Evolutionary conservation across 306 rosid genomes (phyloP).

Genomic region (Dalbergia cultrata): DNA sequence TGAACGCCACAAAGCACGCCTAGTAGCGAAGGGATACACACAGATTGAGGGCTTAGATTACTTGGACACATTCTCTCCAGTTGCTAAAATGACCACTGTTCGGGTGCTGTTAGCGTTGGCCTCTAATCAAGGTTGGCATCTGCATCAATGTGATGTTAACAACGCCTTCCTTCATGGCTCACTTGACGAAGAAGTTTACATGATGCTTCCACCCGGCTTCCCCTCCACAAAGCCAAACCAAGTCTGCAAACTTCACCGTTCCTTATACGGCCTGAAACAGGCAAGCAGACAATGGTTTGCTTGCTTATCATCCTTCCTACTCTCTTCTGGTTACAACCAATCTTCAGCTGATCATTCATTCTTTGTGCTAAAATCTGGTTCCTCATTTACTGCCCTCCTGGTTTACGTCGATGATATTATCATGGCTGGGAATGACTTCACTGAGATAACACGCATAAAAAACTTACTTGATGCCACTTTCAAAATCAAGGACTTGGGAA

Average conservation of each 20-base stretch:
- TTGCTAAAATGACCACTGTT: not conserved
- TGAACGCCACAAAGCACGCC: too few relatives aligned
- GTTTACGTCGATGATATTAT: not conserved
- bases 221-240: not conserved
- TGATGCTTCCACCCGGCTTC: not conserved
- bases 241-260: not conserved
- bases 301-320: not conserved
- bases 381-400: not conserved
- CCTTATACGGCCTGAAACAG: not conserved
- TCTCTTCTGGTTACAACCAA: not conserved
- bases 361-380: too few relatives aligned
- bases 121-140: accelerated
- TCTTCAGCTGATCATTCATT: not conserved
- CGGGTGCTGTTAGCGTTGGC: too few relatives aligned
- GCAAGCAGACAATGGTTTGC: not conserved
- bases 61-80: not conserved
- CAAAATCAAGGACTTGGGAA: not conserved
- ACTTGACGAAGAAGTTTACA: not conserved
- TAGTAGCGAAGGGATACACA: not conserved
- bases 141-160: not conserved
- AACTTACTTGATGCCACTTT: too few relatives aligned
- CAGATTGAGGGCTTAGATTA: not conserved
- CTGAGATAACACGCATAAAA: too few relatives aligned
- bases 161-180: not conserved
- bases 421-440: not conserved